phyloP scores from a whole-genome alignment of 768 basidiomycete species.

The Tulasnella sp. region DNA sequence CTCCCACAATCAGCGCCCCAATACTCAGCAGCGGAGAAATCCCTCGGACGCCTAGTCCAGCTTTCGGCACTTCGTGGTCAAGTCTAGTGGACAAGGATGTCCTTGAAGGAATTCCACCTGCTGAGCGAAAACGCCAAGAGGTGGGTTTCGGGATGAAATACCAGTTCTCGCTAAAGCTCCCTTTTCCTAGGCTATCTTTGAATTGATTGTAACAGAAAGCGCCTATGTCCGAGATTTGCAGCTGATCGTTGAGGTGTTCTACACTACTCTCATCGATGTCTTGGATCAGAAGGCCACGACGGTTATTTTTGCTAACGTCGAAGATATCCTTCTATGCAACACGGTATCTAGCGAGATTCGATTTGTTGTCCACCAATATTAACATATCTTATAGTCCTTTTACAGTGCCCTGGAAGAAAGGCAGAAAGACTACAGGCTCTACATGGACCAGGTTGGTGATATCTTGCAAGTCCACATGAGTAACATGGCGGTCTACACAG shows the following conservation, averaged over 20 bases:
- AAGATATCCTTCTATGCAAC: conserved; percentile 85
- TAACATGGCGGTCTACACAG: conserved; percentile 78
- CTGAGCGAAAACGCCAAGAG: conserved; percentile 86
- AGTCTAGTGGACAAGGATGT: conserved; percentile 84
- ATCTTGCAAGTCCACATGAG: conserved; percentile 69
- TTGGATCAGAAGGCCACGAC: conserved; percentile 72
- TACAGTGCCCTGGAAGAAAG: conserved; percentile 79
- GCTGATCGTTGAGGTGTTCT: conserved; percentile 90
- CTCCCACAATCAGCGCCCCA: conserved; percentile 4
- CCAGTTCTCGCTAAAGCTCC: background rate
- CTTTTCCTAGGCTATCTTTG: conserved; percentile 74
- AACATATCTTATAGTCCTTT: background rate
- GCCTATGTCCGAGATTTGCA: conserved; percentile 90
- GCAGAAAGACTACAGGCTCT: conserved; percentile 87
- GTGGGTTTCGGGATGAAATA: conserved; percentile 38
- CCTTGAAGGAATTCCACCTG: conserved; percentile 68
- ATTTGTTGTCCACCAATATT: background rate
- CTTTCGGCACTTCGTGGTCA: conserved; percentile 83
- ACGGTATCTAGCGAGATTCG: conserved; percentile 49
- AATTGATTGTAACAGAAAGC: conserved; percentile 85
- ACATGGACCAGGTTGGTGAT: conserved; percentile 85
- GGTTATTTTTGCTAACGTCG: conserved; percentile 87
- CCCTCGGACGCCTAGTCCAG: conserved; percentile 46
- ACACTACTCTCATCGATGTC: conserved; percentile 66
- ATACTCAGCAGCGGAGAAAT: conserved; percentile 28